These are phyloP conservation scores for Erysimum cheiri DNA, from an alignment of 441 rosid species.

Conservation along the genomic window DNA sequence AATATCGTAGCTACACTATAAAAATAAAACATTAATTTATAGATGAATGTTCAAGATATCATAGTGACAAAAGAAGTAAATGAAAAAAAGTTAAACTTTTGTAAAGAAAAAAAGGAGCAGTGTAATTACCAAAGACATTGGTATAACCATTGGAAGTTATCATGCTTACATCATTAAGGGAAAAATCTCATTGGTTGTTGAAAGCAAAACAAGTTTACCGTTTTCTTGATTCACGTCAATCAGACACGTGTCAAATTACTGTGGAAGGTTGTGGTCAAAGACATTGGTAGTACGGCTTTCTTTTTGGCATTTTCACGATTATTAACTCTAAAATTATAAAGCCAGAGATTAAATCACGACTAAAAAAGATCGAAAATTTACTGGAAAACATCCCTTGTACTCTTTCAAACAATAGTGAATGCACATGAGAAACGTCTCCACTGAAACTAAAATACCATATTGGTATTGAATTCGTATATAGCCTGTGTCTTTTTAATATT, in stretches of 20 bases:
- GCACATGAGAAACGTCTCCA: background rate
- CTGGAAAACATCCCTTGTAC: no score
- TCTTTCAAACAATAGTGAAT: background rate
- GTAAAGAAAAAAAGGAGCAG: slow-evolving; percentile 15
- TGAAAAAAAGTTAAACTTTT: slow-evolving; percentile 18
- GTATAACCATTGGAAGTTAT: slow-evolving; percentile 35
- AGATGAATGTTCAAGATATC: slow-evolving; percentile 5
- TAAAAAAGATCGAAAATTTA: background rate
- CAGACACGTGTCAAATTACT: slow-evolving; percentile 33
- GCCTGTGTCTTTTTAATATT: background rate
- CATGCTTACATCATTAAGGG: slow-evolving; percentile 10
- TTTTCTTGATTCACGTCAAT: slow-evolving; percentile 28
- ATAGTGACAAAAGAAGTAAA: background rate
- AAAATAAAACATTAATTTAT: slow-evolving; percentile 13
- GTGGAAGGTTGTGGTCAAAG: slow-evolving; percentile 25
- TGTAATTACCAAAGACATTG: slow-evolving; percentile 35
- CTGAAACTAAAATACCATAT: background rate
- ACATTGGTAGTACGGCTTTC: background rate
- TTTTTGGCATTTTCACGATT: background rate
- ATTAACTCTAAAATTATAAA: background rate
- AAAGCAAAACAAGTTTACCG: slow-evolving; percentile 14
- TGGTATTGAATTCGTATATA: background rate
- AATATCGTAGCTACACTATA: slow-evolving; percentile 45
- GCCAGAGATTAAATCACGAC: background rate
- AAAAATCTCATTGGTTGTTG: slow-evolving; percentile 14